Evolutionary conservation across 257 asterid species (phyloP).

Genomic region (Rubia yunnanensis): DNA sequence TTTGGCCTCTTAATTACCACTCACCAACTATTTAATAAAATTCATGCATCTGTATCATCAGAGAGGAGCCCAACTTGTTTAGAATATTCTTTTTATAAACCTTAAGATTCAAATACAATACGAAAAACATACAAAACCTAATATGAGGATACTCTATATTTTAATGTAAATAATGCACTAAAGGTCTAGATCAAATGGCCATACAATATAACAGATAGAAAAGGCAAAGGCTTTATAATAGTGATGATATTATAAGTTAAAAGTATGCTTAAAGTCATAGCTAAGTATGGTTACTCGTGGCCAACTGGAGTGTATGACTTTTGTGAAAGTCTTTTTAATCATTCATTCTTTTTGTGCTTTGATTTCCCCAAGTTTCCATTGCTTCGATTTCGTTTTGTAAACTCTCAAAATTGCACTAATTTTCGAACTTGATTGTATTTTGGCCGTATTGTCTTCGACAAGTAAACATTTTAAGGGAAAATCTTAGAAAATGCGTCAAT

Average conservation of each 20-base stretch:
- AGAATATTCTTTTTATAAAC: background rate
- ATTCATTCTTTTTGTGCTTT: background rate
- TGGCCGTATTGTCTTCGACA: background rate
- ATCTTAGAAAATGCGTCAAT: no score
- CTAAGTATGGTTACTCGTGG: slow-evolving; percentile 2
- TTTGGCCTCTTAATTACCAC: background rate
- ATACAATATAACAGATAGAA: no score
- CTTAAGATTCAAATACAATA: background rate
- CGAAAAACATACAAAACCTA: background rate
- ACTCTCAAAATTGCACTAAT: no score
- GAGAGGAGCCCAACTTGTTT: background rate
- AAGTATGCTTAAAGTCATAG: background rate
- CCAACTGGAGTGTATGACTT: background rate
- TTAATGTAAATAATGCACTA: background rate
- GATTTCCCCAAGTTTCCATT: background rate
- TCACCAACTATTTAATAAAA: background rate
- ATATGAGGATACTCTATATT: background rate
- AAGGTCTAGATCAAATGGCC: background rate
- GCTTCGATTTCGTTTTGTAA: background rate
- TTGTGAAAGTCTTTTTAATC: background rate
- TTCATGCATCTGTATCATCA: no score
- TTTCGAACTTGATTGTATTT: no score
- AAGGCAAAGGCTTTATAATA: background rate
- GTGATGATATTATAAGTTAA: background rate
- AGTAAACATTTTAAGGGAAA: no score